phyloP scores from a whole-genome alignment of 179 eudicot genomes.

The Camellia oleifera region DNA sequence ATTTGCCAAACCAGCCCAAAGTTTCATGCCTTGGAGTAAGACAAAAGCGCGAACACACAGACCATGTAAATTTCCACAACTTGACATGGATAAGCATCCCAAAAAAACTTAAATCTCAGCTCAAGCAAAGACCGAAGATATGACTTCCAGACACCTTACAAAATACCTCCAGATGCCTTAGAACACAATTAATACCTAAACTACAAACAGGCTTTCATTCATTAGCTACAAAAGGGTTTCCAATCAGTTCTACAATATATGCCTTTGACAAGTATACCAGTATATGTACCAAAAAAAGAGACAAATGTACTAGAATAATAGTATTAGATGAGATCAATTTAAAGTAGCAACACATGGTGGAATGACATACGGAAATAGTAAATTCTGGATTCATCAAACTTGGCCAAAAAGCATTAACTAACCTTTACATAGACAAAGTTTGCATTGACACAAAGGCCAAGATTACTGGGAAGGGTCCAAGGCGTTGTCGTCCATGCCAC shows the following conservation, averaged over 20 bases:
- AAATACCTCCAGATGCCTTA: not conserved
- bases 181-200: not conserved
- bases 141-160: not conserved
- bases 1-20: no score
- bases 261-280: not conserved
- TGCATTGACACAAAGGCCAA: constrained; percentile 91
- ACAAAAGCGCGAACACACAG: no score
- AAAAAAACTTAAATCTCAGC: not conserved
- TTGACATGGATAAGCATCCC: not conserved
- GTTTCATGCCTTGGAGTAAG: no score
- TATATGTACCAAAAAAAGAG: no score
- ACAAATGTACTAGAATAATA: no score
- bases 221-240: not conserved
- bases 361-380: not conserved
- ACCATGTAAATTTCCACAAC: no score
- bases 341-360: not conserved
- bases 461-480: constrained; percentile 95
- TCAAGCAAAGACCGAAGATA: not conserved
- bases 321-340: not conserved
- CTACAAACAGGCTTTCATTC: not conserved
- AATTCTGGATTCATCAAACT: not conserved
- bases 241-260: not conserved
- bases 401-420: constrained; percentile 14
- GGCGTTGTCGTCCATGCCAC: constrained; percentile 99
- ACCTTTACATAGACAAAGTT: constrained; percentile 80